phyloP scores from a whole-genome alignment of 306 rosid genomes.

The Betula pendula region DNA sequence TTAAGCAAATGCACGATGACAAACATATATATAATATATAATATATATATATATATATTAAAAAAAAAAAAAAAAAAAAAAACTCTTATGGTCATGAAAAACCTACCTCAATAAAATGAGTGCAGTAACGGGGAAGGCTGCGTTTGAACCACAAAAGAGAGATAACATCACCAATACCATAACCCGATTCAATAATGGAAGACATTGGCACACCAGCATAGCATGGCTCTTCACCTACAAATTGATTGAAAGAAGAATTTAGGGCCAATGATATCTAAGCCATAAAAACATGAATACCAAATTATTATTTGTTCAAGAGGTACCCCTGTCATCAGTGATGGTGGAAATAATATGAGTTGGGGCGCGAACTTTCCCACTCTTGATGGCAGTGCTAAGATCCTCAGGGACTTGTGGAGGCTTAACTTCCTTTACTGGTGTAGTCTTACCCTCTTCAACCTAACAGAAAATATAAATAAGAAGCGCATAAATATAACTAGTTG shows the following conservation, averaged over 20 bases:
- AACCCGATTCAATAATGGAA: slow-evolving; percentile 87
- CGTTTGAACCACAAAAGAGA: slow-evolving; percentile 98
- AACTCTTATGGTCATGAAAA: slow-evolving; percentile 21
- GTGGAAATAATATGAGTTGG: slow-evolving; percentile 98
- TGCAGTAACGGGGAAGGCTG: slow-evolving; percentile 96
- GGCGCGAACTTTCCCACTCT: slow-evolving; percentile 97
- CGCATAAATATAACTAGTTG: neutral
- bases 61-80: slow-evolving; percentile 7
- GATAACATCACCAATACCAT: slow-evolving; percentile 94
- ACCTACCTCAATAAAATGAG: slow-evolving; percentile 89
- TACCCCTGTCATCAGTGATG: slow-evolving; percentile 98
- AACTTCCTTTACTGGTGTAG: slow-evolving; percentile 75
- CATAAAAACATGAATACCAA: neutral
- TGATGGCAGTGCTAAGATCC: slow-evolving; percentile 81
- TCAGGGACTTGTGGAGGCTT: slow-evolving; percentile 96
- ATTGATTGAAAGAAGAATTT: slow-evolving; percentile 33
- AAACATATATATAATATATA: neutral
- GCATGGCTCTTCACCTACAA: slow-evolving; percentile 95
- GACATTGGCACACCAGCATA: slow-evolving; percentile 99
- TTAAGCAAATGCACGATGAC: slow-evolving; percentile 18
- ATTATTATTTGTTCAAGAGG: slow-evolving; percentile 18
- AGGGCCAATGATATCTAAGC: slow-evolving; percentile 24
- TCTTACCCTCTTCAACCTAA: slow-evolving; percentile 72
- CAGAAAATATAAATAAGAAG: slow-evolving; percentile 13
- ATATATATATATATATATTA: too few relatives aligned